Base-by-base conservation (phyloP, 2,329 filamentous ascomycete genomes). In the Nemania bipapillata region DNA sequence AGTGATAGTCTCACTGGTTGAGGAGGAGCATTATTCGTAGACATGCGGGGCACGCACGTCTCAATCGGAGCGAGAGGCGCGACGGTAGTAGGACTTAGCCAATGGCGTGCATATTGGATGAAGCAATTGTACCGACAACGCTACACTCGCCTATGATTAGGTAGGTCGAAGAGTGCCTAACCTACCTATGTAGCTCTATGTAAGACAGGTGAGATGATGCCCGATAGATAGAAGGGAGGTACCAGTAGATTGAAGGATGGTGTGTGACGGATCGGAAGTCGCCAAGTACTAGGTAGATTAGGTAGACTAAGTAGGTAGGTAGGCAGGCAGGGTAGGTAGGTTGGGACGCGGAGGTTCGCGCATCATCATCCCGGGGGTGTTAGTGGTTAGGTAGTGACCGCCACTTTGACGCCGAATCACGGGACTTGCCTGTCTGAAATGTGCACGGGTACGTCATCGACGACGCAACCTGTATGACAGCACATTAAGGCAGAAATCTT, bases 1-100 rank as follows among this genome's bases (percentile, higher is more conserved):
- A 95, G 86, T 70, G 92, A 94, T 72, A 95, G 87, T 84, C 93
- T 94, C 83, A 95, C 91, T 69, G 91, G 91, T 81, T 89, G 87
- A 72, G 85, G 87, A 72, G 85, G 83, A 71, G 85, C 82, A 85
- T 84, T 83, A 76, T 77, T 83, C 74, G 82, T 79, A 81, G 85
- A 86, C 85, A 87, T 87, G 79, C 79, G 78, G 81, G 78, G 78
- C 77, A 74, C 74, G 47, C n/a, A 32, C 50, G 69, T 71, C 72
- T 71, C 69, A 66, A 60, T 32, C 37, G 53, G 54, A 58, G 68
- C 52, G 65, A 70, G 70, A 67, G 59, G 54, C 60, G 70, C 67
- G 69, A 64, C 49, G 37, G 66, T 49, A 17, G 30, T 35, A 32
- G 47, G 26, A 40, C 57, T 72, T 59, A 74, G 68, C 58, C 61